Percentiles rank a stretch among this genome's conserved stretches.
Conservation (phyloP, 2,329 filamentous ascomycete genomes). For the Botrytis galanthina region DNA sequence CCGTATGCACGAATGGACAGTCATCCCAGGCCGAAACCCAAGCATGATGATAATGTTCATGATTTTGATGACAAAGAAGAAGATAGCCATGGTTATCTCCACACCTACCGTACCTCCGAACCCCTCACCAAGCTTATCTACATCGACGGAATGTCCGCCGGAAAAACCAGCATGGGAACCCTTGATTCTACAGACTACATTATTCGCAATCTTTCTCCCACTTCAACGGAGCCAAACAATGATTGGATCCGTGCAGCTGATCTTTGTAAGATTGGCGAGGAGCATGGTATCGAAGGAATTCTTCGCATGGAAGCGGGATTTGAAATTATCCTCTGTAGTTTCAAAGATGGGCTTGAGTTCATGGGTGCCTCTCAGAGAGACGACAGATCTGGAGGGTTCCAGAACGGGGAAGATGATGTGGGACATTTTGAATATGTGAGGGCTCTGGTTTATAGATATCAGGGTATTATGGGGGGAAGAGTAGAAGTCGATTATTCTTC, state of each 20-base stretch:
- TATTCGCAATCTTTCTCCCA: constrained; percentile 39
- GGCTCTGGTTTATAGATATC: constrained; percentile 44
- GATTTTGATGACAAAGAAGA: constrained; percentile 1
- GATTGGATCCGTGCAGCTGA: constrained; percentile 53
- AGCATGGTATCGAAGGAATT: constrained; percentile 62
- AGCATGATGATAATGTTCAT: neutral
- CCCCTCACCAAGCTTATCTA: constrained; percentile 60
- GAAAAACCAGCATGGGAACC: constrained; percentile 62
- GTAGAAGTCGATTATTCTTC: constrained; percentile 35
- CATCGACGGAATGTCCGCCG: constrained; percentile 68
- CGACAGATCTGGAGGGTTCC: neutral
- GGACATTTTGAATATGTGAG: constrained; percentile 40
- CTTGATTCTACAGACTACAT: constrained; percentile 66
- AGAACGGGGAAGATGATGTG: constrained; percentile 2
- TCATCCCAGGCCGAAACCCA: neutral
- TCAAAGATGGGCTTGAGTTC: constrained; percentile 41
- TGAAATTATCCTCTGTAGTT: constrained; percentile 68
- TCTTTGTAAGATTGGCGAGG: constrained; percentile 54
- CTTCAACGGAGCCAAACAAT: constrained; percentile 36
- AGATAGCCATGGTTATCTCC: constrained; percentile 55
- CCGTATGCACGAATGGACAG: neutral
- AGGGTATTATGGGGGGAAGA: constrained; percentile 44
- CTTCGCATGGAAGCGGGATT: constrained; percentile 69
- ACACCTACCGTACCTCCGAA: constrained; percentile 60
- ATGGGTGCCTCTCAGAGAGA: constrained; percentile 28